Conservation (phyloP, 2,329 filamentous ascomycete genomes). For the Orbilia quercus region DNA sequence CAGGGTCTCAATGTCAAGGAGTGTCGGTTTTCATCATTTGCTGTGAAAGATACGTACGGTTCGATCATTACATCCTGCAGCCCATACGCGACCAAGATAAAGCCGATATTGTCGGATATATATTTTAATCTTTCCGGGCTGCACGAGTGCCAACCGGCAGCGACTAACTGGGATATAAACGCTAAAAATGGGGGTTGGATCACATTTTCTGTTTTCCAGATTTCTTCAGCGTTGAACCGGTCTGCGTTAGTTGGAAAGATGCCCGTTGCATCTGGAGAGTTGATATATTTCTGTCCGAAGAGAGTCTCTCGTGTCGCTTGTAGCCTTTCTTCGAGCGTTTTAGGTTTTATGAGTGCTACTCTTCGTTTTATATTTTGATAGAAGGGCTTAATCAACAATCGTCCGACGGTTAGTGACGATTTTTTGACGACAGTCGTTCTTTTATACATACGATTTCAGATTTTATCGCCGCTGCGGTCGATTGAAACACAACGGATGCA, state of each 20-base stretch:
- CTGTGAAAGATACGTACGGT: constrained; percentile 22
- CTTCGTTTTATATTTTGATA: constrained; percentile 73
- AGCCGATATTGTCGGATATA: constrained; percentile 76
- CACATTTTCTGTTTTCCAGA: constrained; percentile 75
- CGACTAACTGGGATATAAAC: constrained; percentile 80
- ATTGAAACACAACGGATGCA: constrained; percentile 70
- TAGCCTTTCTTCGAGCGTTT: constrained; percentile 75
- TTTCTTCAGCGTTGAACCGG: constrained; percentile 82
- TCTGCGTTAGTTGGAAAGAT: constrained; percentile 81
- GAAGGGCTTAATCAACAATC: constrained; percentile 64
- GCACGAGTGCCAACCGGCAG: constrained; percentile 84
- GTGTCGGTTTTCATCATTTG: not conserved
- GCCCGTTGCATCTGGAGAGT: constrained; percentile 70
- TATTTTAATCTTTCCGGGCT: constrained; percentile 72
- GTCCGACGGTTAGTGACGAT: constrained; percentile 1
- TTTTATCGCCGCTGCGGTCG: constrained; percentile 68
- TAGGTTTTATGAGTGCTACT: constrained; percentile 73
- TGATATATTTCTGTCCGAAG: constrained; percentile 74
- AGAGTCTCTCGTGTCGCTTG: constrained; percentile 73
- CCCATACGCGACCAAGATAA: constrained; percentile 81
- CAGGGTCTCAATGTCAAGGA: not conserved
- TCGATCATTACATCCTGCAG: constrained; percentile 81
- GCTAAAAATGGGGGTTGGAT: constrained; percentile 73
- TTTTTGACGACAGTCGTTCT: constrained; percentile 22
- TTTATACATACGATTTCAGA: constrained; percentile 34